Base-by-base conservation (phyloP, 2,329 filamentous ascomycete species). In the Botrytis pseudocinerea region DNA sequence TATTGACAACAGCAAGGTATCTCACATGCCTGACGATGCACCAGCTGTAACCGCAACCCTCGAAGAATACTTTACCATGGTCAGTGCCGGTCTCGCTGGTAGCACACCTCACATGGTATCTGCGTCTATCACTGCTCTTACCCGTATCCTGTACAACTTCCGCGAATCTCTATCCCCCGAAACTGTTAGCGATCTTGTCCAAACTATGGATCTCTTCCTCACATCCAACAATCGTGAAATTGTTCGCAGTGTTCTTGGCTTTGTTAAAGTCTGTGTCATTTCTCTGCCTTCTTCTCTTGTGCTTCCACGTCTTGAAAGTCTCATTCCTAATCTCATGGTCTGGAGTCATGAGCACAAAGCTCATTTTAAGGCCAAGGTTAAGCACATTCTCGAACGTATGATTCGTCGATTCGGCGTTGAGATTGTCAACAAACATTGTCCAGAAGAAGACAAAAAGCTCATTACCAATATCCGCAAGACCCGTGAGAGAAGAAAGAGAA, bases 271-370 rank as follows among this genome's bases (percentile, higher is more conserved):
- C 40, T 97, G 93, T 78, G 90, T 97, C 74, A 94, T 98, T 79
- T 91, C 93, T 74, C 85, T 98, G 44, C 94, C 95, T 0, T 89
- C 90, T 59, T 89, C 92, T 9, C 86, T 97, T 76, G 91, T 99
- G 85, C 87, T 91, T 51, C 91, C 93, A 7, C 90, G 94, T 38
- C 88, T 99, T 51, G 85, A 87, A 46, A 90, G 90, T 0, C 87
- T 99, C 65, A 89, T 99, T 2, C 93, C 95, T 5, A 97, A 97
- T 82, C 86, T 98, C 32, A 93, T 98, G 86, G 90, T 95, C 60
- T 99, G 96, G 95, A 95, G 93, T 81, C 94, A 98, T 82, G 96
- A 99, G 83, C 97, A 99, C 86, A 98, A 98, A 85, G 94, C 94
- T 20, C 94, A 97, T 81, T 96, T 99, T 85, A 94, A 95, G 80